Evolutionary conservation across 2,329 filamentous ascomycete species (phyloP).

Genomic region (Chalaropsis thielavioides): DNA sequence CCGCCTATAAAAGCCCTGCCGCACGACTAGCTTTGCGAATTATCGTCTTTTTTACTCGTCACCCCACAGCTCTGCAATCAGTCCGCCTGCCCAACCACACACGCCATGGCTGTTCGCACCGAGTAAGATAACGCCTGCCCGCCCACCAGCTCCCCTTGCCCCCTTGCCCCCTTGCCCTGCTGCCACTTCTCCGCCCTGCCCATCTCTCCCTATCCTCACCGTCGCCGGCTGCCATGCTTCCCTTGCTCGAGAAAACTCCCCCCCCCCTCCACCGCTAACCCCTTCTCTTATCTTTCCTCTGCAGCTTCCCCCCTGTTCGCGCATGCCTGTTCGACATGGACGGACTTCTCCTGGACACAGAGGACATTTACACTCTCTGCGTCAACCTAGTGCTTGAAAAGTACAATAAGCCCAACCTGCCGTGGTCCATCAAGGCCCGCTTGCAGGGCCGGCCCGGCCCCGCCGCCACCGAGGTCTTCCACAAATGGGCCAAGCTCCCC

Average conservation of each 20-base stretch:
- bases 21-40: neutral
- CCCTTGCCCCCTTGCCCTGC: no score
- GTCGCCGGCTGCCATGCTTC: neutral
- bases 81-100: constrained; percentile 8
- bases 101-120: constrained; percentile 30
- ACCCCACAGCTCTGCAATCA: constrained; percentile 7
- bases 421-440: constrained; percentile 88
- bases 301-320: constrained; percentile 61
- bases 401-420: constrained; percentile 59
- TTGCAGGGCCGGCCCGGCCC: constrained; percentile 48
- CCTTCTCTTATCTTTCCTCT: neutral
- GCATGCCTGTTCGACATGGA: constrained; percentile 99
- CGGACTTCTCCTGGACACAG: constrained; percentile 82
- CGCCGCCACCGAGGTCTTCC: constrained; percentile 40
- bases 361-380: constrained; percentile 74
- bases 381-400: constrained; percentile 69
- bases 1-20: neutral
- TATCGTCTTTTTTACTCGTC: neutral
- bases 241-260: neutral
- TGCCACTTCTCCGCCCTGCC: no score
- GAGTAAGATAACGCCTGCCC: constrained; percentile 28
- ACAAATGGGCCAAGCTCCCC: constrained; percentile 74
- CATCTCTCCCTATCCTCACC: no score
- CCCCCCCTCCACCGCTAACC: neutral
- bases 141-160: constrained; percentile 23